Base-by-base conservation (phyloP, 768 basidiomycete genomes). In the Mycena epipterygia region DNA sequence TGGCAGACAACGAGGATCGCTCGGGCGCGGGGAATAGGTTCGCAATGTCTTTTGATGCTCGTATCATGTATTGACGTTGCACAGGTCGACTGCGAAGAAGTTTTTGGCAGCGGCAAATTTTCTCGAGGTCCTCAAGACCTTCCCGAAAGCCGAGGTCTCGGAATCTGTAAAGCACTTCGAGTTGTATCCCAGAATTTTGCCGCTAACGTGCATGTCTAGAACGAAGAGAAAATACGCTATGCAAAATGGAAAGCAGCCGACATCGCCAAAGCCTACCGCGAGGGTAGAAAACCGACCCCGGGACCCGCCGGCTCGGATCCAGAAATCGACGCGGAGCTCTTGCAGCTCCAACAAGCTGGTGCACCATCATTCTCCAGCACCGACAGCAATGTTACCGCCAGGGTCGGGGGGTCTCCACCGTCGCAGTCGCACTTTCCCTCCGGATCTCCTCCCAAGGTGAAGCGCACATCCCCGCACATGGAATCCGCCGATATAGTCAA, bases 221-320 rank as follows among this genome's bases (percentile, higher is more conserved):
- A 90, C 71, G 91, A 91, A 74, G 93, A 93, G 71, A 99, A 98
- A 81, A 89, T 97, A 39, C 91, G 90, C 64, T 99, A 99, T 81
- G 89, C 96, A 5, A 95, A 98, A 79, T 99, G 98, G 97, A 98
- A 98, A 79, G 97, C 97, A 41, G 92, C 93, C 16, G 96, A 98
- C 71, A 96, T 99, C 23, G 90, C 95, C 21, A 98, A 95, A 80
- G 96, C 97, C 1, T 89, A 96, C 77, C 91, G 97, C n/a, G 97
- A 98, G 79, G 97, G 98, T 6, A 89, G 94, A 25, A 89, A 87
- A 73, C 96, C 97, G 13, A 82, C 84, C 2, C 89, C 96, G 2
- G 97, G 95, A 2, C 93, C 95, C 67, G 90, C 93, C 53, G 90
- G 87, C 59, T 84, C 80, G 67, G 76, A 76, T 39, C 68, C 79